Percentiles rank a stretch among this genome's conserved stretches.
Evolutionary conservation across 2,329 filamentous ascomycete genomes (phyloP).

Genomic region (Penicillium frequentans): DNA sequence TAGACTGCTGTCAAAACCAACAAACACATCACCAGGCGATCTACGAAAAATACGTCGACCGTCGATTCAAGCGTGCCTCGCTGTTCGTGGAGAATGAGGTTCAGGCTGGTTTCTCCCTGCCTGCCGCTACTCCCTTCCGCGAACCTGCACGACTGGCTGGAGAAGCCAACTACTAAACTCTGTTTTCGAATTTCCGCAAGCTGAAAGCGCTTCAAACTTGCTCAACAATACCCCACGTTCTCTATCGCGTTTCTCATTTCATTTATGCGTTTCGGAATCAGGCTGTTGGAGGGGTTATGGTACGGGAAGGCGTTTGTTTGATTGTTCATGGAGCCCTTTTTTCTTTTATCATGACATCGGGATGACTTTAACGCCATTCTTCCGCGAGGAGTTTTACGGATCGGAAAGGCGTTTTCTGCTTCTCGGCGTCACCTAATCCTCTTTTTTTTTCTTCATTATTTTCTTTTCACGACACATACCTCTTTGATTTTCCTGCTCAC

Average conservation of each 20-base stretch:
- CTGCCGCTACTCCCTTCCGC: conserved; percentile 27
- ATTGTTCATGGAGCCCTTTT: not conserved
- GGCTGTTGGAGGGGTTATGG: conserved; percentile 13
- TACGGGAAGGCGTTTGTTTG: conserved; percentile 14
- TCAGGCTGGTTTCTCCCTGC: conserved; percentile 58
- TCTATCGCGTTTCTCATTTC: conserved; percentile 13
- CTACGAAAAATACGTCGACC: conserved; percentile 88
- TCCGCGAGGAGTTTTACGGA: conserved; percentile 15
- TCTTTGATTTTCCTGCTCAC: conserved; percentile 11
- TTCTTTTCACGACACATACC: conserved; percentile 15
- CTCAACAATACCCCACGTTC: conserved; percentile 8
- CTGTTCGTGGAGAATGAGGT: conserved; percentile 76
- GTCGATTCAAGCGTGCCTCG: conserved; percentile 82
- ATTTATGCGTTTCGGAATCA: conserved; percentile 14
- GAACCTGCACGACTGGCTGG: conserved; percentile 17
- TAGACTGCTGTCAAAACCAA: conserved; percentile 84
- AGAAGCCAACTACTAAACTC: conserved; percentile 15
- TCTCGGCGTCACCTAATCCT: conserved; percentile 13
- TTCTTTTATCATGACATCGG: conserved; percentile 14
- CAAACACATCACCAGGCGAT: conserved; percentile 81
- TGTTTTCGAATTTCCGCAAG: conserved; percentile 6
- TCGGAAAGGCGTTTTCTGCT: conserved; percentile 24
- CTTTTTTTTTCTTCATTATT: conserved; percentile 8
- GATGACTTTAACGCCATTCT: conserved; percentile 23
- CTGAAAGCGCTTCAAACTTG: not conserved